Evolutionary conservation across 2,329 filamentous ascomycete species (phyloP), one percentile per base, ranked within the genome.

Genomic region (Dactylonectria macrodidyma): DNA sequence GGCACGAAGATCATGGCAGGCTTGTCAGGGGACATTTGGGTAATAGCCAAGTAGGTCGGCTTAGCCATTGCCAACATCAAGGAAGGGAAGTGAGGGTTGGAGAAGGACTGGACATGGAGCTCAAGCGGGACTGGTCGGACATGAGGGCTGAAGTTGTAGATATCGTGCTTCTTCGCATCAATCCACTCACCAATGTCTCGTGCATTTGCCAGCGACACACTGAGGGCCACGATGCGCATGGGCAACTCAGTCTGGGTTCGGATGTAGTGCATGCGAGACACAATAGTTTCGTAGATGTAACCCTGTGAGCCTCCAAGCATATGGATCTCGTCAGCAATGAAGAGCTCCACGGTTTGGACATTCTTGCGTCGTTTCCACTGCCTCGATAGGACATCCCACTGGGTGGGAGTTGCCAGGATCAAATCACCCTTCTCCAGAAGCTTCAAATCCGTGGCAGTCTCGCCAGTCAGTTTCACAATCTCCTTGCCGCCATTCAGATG

Each of bases 1-100:
- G 96, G 95, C 38, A 98, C 94, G 75, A 98, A 99, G 9, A 98
- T 86, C 75, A 99, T 90, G 2, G 95, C 92, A 33, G 95, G 95
- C 82, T 97, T 96, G 71, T 97, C 92, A 0, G 94, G 86, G 7
- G 96, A 97, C 79, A 97, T 89, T 76, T 97, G 94, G 3, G 94
- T 89, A 73, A 99, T 93, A 2, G 95, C 93, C 67, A 94, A 86
- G 80, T 98, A 98, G 1, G 94, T 92, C 22, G 97, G 97, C 81
- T 97, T 95, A 16, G 95, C 94, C 96, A 99, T 99, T 14, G 96
- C 95, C 73, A 99, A 89, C 96, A 99, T 99, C 47, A 99, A 88
- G 11, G 96, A 98, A 4, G 96, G 97, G 84, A 97, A 98, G 79
- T 99, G 97, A 54, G 97, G 95, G 67, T 97, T 97, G 33, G 92